Evolutionary conservation across 768 basidiomycete species (phyloP).

Genomic region (Pisolithus marmoratus): DNA sequence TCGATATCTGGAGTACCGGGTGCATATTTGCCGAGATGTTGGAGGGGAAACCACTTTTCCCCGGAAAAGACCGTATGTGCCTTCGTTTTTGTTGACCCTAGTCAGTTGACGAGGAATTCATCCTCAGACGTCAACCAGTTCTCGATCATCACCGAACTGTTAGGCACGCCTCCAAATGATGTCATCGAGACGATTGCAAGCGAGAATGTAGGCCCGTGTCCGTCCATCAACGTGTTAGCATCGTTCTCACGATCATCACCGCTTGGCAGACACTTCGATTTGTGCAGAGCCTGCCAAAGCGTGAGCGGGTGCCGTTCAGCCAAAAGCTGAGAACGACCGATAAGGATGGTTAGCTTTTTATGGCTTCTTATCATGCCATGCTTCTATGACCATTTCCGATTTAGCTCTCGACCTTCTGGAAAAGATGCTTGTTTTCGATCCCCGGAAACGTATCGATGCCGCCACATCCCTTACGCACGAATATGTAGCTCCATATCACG

Average conservation of each 20-base stretch:
- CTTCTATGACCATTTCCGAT: slow-evolving; percentile 5
- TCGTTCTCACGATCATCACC: slow-evolving; percentile 10
- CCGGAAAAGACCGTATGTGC: slow-evolving; percentile 95
- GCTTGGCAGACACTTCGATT: slow-evolving; percentile 82
- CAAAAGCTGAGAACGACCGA: slow-evolving; percentile 89
- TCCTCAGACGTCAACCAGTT: slow-evolving; percentile 96
- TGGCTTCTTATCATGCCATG: background rate
- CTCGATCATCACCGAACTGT: slow-evolving; percentile 96
- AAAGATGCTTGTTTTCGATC: slow-evolving; percentile 99
- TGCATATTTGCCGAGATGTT: slow-evolving; percentile 99
- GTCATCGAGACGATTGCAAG: slow-evolving; percentile 98
- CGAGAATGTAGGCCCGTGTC: slow-evolving; percentile 70
- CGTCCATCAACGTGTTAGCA: background rate
- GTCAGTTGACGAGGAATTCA: slow-evolving; percentile 6
- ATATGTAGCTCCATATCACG: slow-evolving; percentile 96
- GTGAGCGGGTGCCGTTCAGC: slow-evolving; percentile 91
- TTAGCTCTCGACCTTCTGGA: slow-evolving; percentile 92
- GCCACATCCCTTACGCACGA: slow-evolving; percentile 84
- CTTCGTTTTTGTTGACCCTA: slow-evolving; percentile 7
- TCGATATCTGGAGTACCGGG: slow-evolving; percentile 99
- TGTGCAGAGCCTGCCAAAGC: slow-evolving; percentile 96
- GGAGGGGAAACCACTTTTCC: slow-evolving; percentile 97
- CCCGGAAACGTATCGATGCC: slow-evolving; percentile 93
- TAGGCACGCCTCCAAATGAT: slow-evolving; percentile 99
- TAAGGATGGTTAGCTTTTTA: slow-evolving; percentile 57